Percentiles rank a stretch among this genome's conserved stretches.
Evolutionary conservation across 73 alveolate species (phyloP).

Genomic region (Stentor roeselii): DNA sequence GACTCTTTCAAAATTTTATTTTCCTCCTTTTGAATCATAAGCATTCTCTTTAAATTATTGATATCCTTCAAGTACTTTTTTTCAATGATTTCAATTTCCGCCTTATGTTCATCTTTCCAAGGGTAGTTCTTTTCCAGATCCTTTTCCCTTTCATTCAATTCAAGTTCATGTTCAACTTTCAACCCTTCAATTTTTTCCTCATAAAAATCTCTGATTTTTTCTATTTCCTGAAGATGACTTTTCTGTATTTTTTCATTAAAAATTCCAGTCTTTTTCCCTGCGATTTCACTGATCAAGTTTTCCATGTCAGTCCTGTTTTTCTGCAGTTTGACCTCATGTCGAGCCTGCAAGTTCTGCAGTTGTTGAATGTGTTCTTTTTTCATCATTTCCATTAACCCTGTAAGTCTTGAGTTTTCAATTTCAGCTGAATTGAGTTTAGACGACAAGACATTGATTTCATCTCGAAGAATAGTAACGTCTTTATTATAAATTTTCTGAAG

Average conservation of each 20-base stretch:
- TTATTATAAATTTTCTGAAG: not conserved
- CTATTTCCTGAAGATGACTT: not conserved
- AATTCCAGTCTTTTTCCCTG: not conserved
- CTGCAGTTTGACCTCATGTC: conserved; percentile 11
- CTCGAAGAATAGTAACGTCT: not conserved
- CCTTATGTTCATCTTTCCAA: not conserved
- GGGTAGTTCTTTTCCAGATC: not conserved
- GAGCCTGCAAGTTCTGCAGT: not conserved
- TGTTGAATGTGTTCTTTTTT: not conserved
- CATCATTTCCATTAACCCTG: not conserved
- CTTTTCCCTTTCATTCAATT: not conserved
- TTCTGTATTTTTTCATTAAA: not conserved
- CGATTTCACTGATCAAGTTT: not conserved
- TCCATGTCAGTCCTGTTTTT: not conserved
- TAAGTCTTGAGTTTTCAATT: not conserved
- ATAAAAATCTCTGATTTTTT: not conserved
- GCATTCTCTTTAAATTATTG: not conserved
- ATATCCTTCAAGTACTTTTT: not conserved
- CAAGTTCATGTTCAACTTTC: not conserved
- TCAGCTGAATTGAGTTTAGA: not conserved
- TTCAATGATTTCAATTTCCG: not conserved
- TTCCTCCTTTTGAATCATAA: not conserved
- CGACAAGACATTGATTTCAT: not conserved
- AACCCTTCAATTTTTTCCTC: not conserved
- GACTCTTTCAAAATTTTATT: no score